Conservation (phyloP, 2,329 filamentous ascomycete genomes). For the Arthroderma sp. region DNA sequence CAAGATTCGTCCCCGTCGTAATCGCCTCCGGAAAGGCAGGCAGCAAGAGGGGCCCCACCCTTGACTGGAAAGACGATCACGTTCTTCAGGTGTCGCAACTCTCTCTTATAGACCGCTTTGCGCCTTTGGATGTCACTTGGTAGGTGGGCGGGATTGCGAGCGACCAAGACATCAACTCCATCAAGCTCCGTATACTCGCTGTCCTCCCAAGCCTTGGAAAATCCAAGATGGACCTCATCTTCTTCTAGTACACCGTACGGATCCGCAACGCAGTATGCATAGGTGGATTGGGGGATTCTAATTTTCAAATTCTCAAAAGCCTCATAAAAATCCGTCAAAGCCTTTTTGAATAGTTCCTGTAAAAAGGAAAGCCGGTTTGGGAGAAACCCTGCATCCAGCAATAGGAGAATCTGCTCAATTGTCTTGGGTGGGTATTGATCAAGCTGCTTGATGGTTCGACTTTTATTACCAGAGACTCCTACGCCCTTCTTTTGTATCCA, state of each 20-base stretch:
- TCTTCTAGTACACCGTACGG: constrained; percentile 38
- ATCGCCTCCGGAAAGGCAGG: constrained; percentile 51
- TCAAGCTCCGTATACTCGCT: constrained; percentile 31
- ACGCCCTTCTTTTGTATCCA: constrained; percentile 13
- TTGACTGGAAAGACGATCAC: constrained; percentile 44
- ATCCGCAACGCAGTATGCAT: constrained; percentile 45
- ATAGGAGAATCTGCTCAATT: constrained; percentile 23
- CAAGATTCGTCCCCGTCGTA: constrained; percentile 52
- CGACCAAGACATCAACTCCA: constrained; percentile 40
- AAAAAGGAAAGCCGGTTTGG: constrained; percentile 30
- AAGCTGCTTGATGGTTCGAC: constrained; percentile 13
- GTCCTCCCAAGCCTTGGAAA: constrained; percentile 36
- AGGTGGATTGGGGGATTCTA: constrained; percentile 38
- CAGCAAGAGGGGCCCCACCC: constrained; percentile 41
- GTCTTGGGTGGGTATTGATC: constrained; percentile 25
- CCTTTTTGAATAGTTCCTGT: constrained; percentile 25
- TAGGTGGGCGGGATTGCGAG: constrained; percentile 44
- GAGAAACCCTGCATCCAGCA: constrained; percentile 35
- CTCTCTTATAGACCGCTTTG: constrained; percentile 34
- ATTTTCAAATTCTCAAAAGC: constrained; percentile 37
- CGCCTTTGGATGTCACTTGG: constrained; percentile 47
- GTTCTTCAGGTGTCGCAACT: constrained; percentile 43
- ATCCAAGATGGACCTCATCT: constrained; percentile 43
- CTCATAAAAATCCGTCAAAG: constrained; percentile 28
- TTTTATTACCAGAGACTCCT: not conserved